Conservation (phyloP, 2,329 filamentous ascomycete genomes). For the Ophiostoma tasmaniense region DNA sequence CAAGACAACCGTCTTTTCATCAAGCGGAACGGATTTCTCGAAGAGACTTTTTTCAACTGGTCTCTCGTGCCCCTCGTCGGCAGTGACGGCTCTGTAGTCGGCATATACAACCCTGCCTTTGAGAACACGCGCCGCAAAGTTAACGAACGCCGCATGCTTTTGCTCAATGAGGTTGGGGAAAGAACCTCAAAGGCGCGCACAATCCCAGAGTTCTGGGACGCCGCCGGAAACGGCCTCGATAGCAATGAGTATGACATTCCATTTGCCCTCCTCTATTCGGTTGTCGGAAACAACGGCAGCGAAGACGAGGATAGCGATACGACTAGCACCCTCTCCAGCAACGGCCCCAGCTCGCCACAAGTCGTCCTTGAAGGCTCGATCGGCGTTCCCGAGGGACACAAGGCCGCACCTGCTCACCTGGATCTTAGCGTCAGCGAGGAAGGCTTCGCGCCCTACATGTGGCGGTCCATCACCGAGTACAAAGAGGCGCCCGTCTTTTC, state of each 20-base stretch:
- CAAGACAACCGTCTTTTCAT: constrained; percentile 73
- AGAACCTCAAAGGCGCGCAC: constrained; percentile 64
- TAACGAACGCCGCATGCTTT: constrained; percentile 71
- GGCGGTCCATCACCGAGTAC: constrained; percentile 52
- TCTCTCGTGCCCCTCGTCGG: constrained; percentile 71
- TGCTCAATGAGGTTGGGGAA: constrained; percentile 68
- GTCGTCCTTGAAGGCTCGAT: constrained; percentile 64
- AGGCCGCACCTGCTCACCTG: constrained; percentile 50
- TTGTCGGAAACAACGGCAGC: constrained; percentile 26
- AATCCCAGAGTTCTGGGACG: constrained; percentile 63
- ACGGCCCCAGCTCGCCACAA: constrained; percentile 48
- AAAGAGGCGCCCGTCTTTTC: background rate
- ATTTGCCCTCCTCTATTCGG: constrained; percentile 69
- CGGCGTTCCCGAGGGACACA: constrained; percentile 58
- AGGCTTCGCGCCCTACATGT: constrained; percentile 68
- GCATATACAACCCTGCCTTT: constrained; percentile 71
- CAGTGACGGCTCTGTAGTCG: constrained; percentile 63
- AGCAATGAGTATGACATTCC: constrained; percentile 69
- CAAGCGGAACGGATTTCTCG: constrained; percentile 57
- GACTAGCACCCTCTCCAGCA: constrained; percentile 63
- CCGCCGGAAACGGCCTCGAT: constrained; percentile 60
- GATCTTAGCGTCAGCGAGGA: constrained; percentile 62
- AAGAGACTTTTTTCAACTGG: constrained; percentile 80
- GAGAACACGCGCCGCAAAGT: constrained; percentile 74
- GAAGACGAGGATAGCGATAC: constrained; percentile 62